phyloP scores from a whole-genome alignment of 371 early-diverging fungal species.

The Dinochytrium kinnereticum region DNA sequence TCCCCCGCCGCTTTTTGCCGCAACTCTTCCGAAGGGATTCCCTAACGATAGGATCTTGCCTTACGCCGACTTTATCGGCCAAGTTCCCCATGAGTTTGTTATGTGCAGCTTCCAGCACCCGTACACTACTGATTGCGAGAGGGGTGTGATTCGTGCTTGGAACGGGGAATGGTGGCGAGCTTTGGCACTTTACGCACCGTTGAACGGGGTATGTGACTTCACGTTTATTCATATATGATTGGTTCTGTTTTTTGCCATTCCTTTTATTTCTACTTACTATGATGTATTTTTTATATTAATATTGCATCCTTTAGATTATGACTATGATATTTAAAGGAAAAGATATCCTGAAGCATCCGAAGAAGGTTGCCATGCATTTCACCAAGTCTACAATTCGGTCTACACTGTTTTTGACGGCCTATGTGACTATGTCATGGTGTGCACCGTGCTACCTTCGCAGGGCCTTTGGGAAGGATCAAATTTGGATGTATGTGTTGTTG shows the following conservation, averaged over 20 bases:
- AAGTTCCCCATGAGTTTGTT: conserved; percentile 67
- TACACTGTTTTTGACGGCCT: conserved; percentile 71
- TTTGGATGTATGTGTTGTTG: conserved; percentile 52
- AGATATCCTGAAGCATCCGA: conserved; percentile 54
- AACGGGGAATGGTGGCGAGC: conserved; percentile 55
- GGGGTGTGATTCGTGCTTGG: conserved; percentile 40
- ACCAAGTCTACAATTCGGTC: conserved; percentile 69
- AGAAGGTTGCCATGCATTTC: conserved; percentile 29
- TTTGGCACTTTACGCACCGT: conserved; percentile 68
- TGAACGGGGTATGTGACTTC: conserved; percentile 64
- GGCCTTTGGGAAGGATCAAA: conserved; percentile 60
- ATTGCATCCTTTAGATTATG: conserved; percentile 50
- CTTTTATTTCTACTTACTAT: background rate
- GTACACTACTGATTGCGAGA: conserved; percentile 58
- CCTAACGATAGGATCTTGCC: conserved; percentile 18
- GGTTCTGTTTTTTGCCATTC: background rate
- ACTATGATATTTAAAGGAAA: conserved; percentile 57
- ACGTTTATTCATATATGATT: background rate
- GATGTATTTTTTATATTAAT: background rate
- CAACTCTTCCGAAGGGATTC: conserved; percentile 26
- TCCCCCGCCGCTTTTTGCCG: conserved; percentile 30
- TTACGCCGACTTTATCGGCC: conserved; percentile 27
- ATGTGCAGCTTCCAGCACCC: conserved; percentile 81
- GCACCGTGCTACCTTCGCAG: conserved; percentile 70
- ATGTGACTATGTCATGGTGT: conserved; percentile 67